Base-by-base conservation (phyloP, 1,284 basidiomycete genomes). In the Lignosus rhinocerotis region DNA sequence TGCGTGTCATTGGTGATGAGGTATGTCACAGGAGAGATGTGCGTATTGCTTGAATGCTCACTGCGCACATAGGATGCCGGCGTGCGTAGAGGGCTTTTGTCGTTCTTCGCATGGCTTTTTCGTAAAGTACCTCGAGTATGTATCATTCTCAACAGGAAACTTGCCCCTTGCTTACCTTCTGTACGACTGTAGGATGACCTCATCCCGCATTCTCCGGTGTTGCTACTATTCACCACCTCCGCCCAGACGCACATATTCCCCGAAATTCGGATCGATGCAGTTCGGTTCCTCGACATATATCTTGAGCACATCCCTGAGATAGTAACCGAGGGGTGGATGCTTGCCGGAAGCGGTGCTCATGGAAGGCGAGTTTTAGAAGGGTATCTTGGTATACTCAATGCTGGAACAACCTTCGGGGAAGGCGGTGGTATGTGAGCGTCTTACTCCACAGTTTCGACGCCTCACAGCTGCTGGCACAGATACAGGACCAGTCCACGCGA, bases 161-260 rank as follows among this genome's bases (percentile, higher is more conserved):
- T 5, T 11, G 50, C 10, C 5, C 14, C 17, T 5, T 14, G 17
- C 50, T 51, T 12, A 51, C 17, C 11, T 41, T 6, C 11, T 21
- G 7, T 10, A 8, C 12, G 21, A 34, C 56, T 39, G n/a, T 39
- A 47, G 92, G 80, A 84, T 52, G 81, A 84, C 54, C 73, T 94
- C 1, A 67, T 77, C 3, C 93, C 90, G 7, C 93, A 94, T 70
- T 81, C 87, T 4, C 80, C 88, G 0, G 69, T 87, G 0, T 78
- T 97, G 2, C 78, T 96, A 16, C 83, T 98, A 12, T 97, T 94
- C 72, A 87, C 88, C 0, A 88, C 93, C 1, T 96, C 96, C 4
- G 94, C 94, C 0, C 89, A 97, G 71, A 95, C 93, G 0, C 92
- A 97, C 68, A 97, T 99, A 57, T 96, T 95, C 72, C 94, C 94